Evolutionary conservation across 768 basidiomycete species (phyloP).

Genomic region (Tricholomella constricta): DNA sequence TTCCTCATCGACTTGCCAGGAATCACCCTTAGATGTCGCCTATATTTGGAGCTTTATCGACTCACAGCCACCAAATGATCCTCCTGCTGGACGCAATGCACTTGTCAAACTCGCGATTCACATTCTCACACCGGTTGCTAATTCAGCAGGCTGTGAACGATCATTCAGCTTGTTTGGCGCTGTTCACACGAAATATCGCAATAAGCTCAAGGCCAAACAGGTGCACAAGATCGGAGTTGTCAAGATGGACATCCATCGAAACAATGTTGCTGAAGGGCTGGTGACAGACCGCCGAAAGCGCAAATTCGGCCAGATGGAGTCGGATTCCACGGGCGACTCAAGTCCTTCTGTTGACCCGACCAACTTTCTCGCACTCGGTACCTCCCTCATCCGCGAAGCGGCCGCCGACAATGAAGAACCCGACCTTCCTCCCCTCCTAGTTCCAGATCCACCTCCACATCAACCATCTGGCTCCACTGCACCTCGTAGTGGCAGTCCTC

Average conservation of each 20-base stretch:
- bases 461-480: neutral
- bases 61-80: neutral
- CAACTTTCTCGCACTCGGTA: neutral
- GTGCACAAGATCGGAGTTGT: neutral
- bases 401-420: neutral
- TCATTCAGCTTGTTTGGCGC: slow-evolving; percentile 1
- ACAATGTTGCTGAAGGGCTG: neutral
- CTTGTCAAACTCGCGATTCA: neutral
- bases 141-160: neutral
- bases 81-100: neutral
- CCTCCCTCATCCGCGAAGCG: neutral
- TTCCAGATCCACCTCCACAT: neutral
- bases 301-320: neutral
- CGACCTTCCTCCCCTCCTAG: neutral
- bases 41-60: neutral
- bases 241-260: neutral
- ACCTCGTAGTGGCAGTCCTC: neutral
- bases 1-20: neutral
- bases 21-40: neutral
- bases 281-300: neutral
- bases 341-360: neutral
- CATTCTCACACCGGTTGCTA: neutral
- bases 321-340: neutral
- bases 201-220: neutral
- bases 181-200: neutral